Conservation (phyloP, 2,329 filamentous ascomycete genomes). For the Claviceps quebecensis region DNA sequence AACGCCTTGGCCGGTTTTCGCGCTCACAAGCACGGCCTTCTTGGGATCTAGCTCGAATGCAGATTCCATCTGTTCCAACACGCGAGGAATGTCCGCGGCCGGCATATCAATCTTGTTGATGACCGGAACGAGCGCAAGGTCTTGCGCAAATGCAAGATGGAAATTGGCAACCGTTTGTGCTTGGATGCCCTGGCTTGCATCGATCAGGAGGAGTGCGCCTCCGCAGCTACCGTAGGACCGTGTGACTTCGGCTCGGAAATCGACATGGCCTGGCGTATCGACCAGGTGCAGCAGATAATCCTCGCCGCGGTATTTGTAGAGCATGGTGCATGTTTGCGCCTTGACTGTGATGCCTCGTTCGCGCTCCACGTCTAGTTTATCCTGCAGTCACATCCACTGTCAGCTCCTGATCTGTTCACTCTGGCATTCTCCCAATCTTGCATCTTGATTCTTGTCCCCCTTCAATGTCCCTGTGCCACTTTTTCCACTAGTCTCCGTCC, state of each 20-base stretch:
- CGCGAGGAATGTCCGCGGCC: slow-evolving; percentile 73
- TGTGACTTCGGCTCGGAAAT: slow-evolving; percentile 92
- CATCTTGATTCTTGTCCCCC: too few species aligned
- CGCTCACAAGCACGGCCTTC: slow-evolving; percentile 60
- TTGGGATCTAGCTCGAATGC: slow-evolving; percentile 78
- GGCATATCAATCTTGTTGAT: slow-evolving; percentile 95
- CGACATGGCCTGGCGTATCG: slow-evolving; percentile 93
- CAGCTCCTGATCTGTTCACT: neutral
- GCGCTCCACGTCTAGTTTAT: slow-evolving; percentile 50
- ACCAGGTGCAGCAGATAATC: slow-evolving; percentile 93
- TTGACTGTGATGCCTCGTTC: slow-evolving; percentile 97
- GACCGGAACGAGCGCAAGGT: slow-evolving; percentile 73
- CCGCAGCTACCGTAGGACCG: slow-evolving; percentile 93
- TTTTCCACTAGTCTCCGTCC: too few species aligned
- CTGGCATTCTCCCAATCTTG: too few species aligned
- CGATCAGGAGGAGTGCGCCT: slow-evolving; percentile 80
- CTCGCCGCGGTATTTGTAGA: slow-evolving; percentile 71
- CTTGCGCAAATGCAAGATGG: slow-evolving; percentile 89
- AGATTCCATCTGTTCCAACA: slow-evolving; percentile 70
- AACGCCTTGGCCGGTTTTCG: slow-evolving; percentile 88
- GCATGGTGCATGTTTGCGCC: slow-evolving; percentile 96
- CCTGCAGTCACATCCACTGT: slow-evolving; percentile 22
- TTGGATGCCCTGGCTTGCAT: slow-evolving; percentile 92
- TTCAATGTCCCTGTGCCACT: too few species aligned
- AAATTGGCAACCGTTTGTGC: slow-evolving; percentile 98